A percentile compares a stretch with the other conserved stretches of the same genome.
Evolutionary conservation across 768 basidiomycete species (phyloP).

Genomic region (Pleurotus salmoneostramineus): DNA sequence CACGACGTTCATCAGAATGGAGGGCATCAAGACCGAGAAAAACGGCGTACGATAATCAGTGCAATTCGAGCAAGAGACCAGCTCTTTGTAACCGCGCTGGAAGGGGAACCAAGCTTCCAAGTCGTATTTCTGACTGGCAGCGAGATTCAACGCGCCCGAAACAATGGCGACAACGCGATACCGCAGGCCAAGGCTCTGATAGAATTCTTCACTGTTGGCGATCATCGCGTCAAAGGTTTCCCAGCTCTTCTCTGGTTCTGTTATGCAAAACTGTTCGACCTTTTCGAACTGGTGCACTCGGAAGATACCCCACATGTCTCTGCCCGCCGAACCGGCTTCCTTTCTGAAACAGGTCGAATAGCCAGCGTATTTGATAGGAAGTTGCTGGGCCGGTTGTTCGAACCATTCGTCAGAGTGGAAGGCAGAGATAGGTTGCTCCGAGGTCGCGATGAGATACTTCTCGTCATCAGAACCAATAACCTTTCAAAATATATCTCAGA

Average conservation of each 20-base stretch:
- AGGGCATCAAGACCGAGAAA: not conserved
- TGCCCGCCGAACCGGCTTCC: conserved; percentile 95
- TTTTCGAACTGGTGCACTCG: conserved; percentile 99
- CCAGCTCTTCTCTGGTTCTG: conserved; percentile 93
- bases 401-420: conserved; percentile 98
- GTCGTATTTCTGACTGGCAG: conserved; percentile 96
- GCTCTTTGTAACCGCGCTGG: conserved; percentile 94
- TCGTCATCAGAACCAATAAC: conserved; percentile 89
- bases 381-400: conserved; percentile 84
- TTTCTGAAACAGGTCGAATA: conserved; percentile 98
- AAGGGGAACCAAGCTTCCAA: conserved; percentile 99
- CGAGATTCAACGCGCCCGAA: conserved; percentile 94
- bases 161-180: conserved; percentile 95
- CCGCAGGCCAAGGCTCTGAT: conserved; percentile 89
- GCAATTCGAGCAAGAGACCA: conserved; percentile 97
- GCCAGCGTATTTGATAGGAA: conserved; percentile 88
- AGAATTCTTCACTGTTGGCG: conserved; percentile 87
- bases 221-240: conserved; percentile 92
- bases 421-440: conserved; percentile 97
- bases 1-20: not conserved
- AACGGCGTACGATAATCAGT: conserved; percentile 91
- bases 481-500: conserved; percentile 26
- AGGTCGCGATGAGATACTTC: conserved; percentile 98
- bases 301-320: conserved; percentile 99
- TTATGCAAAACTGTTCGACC: conserved; percentile 95